Percentiles rank a stretch among this genome's conserved stretches.
These are phyloP conservation scores for Tremella mesenterica DNA, from an alignment of 768 basidiomycete genomes.

Conservation along the genomic window DNA sequence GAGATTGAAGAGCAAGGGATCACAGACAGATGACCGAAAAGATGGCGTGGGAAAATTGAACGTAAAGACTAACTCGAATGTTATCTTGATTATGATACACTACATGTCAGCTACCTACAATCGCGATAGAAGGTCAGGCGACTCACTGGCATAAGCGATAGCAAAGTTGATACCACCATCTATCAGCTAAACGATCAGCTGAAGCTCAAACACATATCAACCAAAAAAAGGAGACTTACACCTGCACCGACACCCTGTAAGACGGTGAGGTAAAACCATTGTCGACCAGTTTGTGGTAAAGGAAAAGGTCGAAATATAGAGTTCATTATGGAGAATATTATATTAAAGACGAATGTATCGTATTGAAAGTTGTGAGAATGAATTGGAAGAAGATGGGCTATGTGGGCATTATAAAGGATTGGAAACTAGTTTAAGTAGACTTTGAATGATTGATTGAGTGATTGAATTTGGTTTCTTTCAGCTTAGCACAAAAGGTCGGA, in stretches of 20 bases:
- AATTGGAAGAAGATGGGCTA: neutral
- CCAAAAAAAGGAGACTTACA: constrained; percentile 11
- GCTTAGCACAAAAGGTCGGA: too few relatives aligned
- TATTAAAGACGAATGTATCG: too few relatives aligned
- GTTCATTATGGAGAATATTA: constrained; percentile 16
- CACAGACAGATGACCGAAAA: too few relatives aligned
- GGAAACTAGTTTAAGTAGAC: too few relatives aligned
- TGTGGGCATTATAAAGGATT: constrained; percentile 1
- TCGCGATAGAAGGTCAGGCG: neutral
- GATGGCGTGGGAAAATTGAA: too few relatives aligned
- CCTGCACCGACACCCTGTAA: constrained; percentile 39
- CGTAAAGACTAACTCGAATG: constrained; percentile 12
- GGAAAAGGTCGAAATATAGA: constrained; percentile 42
- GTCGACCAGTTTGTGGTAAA: constrained; percentile 29
- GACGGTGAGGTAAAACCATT: constrained; percentile 38
- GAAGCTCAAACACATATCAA: neutral
- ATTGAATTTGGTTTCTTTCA: too few relatives aligned
- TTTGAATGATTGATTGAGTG: too few relatives aligned
- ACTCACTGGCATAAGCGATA: constrained; percentile 31
- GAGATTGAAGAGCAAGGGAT: too few relatives aligned
- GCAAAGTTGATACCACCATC: constrained; percentile 43
- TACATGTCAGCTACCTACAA: neutral
- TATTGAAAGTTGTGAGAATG: neutral
- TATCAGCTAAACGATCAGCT: constrained; percentile 19
- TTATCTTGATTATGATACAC: constrained; percentile 21